Percentiles rank a stretch among this genome's conserved stretches.
These are phyloP conservation scores for Magnusiomyces fungicola DNA, from an alignment of 1,139 yeast species.

Conservation along the genomic window DNA sequence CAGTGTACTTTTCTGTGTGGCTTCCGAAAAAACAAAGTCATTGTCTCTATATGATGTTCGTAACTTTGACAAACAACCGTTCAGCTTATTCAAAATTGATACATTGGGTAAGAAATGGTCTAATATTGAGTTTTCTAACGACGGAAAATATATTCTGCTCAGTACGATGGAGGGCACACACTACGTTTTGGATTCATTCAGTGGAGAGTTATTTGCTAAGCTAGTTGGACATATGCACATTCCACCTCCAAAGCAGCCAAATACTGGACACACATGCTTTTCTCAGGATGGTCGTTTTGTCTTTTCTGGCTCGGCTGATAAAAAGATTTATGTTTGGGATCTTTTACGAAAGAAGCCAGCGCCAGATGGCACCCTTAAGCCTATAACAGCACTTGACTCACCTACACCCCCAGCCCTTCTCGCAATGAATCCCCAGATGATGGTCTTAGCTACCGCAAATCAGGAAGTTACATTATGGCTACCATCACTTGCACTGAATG, in stretches of 20 bases:
- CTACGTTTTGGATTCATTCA: constrained; percentile 63
- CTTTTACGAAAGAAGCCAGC: constrained; percentile 34
- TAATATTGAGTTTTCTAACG: constrained; percentile 75
- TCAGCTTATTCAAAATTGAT: constrained; percentile 38
- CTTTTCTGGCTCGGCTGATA: constrained; percentile 53
- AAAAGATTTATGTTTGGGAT: constrained; percentile 58
- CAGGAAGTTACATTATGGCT: constrained; percentile 39
- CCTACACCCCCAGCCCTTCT: constrained; percentile 41
- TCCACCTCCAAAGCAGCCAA: constrained; percentile 21
- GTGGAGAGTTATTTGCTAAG: constrained; percentile 51
- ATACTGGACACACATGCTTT: constrained; percentile 46
- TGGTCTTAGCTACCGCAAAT: constrained; percentile 80
- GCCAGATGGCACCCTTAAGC: constrained; percentile 24
- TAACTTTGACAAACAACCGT: constrained; percentile 52
- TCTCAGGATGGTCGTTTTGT: constrained; percentile 78
- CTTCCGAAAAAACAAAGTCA: constrained; percentile 41
- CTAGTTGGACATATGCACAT: constrained; percentile 42
- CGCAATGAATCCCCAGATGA: constrained; percentile 69
- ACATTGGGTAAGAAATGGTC: constrained; percentile 40
- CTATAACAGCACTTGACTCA: constrained; percentile 29
- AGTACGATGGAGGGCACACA: constrained; percentile 51
- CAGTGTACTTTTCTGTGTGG: constrained; percentile 74
- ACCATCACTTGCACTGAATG: constrained; percentile 22
- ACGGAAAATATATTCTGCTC: constrained; percentile 66
- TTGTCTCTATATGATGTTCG: constrained; percentile 56